Evolutionary conservation across 2,329 filamentous ascomycete species (phyloP), one percentile per base, ranked within the genome.

Genomic region (Talaromyces sp.): DNA sequence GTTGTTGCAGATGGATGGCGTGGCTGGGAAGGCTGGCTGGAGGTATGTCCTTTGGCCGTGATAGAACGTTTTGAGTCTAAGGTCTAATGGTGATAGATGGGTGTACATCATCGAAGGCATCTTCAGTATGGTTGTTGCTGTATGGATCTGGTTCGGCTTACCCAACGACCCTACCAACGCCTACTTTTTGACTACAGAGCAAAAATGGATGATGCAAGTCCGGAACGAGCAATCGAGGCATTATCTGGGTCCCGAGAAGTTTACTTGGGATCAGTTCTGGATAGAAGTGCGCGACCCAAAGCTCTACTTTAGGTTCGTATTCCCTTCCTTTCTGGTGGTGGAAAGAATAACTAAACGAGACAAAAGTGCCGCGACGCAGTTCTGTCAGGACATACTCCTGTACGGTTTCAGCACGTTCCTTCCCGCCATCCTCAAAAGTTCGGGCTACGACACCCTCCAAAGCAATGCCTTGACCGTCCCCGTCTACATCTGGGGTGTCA

Each of bases 381-480:
- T 84, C 69, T 83, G 80, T 58, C 78, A 81, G 63, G 80, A 83
- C 63, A 81, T 82, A 28, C 71, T 83, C 48, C 74, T 83, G 0
- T 85, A 84, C 67, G 83, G 83, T n/a, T 85, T 86, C 70, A 81
- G 79, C 66, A 85, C 82, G 9, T 86, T 86, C 68, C 72, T 85
- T 3, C 84, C 84, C 1, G 80, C 80, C 1, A 86, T 87, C 66
- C 75, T 86, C 55, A 75, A 78, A 46, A 76, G 75, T 35, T 80
- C 85, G 70, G 82, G 83, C 2, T 85, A 83, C 67, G 71, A 75
- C 40, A 77, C 76, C n/a, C 72, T 84, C 21, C 74, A 81, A 66
- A 79, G 80, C 11, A 82, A 86, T 62, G 80, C 82, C 39, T 73
- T 86, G 37, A 85, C 82, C 3, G 81, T 86, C 0, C 84, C 84